Conservation (phyloP, 2,329 filamentous ascomycete genomes). For the Pseudofabraea citricarpa region DNA sequence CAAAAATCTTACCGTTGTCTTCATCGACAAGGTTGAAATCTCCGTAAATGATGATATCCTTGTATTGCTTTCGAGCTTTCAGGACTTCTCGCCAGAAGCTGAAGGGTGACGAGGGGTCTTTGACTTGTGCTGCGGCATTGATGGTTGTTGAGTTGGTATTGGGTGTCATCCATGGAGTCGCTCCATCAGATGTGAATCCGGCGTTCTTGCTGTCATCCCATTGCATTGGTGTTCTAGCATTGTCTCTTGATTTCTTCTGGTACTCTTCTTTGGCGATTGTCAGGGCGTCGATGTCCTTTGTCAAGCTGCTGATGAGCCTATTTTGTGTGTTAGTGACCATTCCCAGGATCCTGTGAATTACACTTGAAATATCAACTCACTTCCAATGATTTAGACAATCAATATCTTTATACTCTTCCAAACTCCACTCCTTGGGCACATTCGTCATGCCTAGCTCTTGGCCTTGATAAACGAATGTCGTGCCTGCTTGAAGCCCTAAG, state of each 20-base stretch:
- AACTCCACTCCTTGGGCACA: constrained; percentile 50
- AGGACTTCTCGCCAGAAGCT: constrained; percentile 58
- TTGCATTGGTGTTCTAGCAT: constrained; percentile 67
- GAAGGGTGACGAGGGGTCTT: constrained; percentile 46
- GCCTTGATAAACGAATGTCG: constrained; percentile 55
- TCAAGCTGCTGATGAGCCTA: constrained; percentile 28
- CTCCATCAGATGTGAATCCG: constrained; percentile 54
- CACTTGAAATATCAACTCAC: constrained; percentile 8
- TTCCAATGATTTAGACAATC: constrained; percentile 49
- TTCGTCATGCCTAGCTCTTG: constrained; percentile 57
- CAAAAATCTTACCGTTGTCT: constrained; percentile 48
- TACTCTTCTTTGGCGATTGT: constrained; percentile 40
- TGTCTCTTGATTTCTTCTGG: constrained; percentile 59
- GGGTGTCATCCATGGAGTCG: constrained; percentile 65
- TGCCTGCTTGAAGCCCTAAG: constrained; percentile 45
- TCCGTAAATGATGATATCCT: constrained; percentile 64
- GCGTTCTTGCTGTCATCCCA: constrained; percentile 58
- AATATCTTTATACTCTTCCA: constrained; percentile 66
- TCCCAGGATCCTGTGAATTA: constrained; percentile 25
- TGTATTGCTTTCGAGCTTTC: constrained; percentile 52
- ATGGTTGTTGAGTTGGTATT: constrained; percentile 57
- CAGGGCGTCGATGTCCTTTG: constrained; percentile 33
- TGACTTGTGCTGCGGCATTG: constrained; percentile 55
- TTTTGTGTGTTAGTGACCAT: constrained; percentile 2
- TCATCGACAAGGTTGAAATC: constrained; percentile 51